These are phyloP conservation scores for Solanum bulbocastanum DNA, from an alignment of 257 asterid genomes.

Conservation along the genomic window DNA sequence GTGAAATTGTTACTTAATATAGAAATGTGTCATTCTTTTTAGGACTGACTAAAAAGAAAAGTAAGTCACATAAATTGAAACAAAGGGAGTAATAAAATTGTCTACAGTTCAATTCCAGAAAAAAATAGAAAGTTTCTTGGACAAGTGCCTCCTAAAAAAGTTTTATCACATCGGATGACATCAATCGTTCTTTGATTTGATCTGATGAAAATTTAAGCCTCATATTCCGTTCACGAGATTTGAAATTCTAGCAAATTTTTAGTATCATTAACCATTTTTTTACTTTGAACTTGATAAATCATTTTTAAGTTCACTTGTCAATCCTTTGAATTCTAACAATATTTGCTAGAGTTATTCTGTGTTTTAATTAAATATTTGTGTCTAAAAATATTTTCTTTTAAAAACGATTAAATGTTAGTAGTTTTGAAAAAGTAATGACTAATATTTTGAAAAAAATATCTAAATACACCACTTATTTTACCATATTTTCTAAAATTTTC, in stretches of 20 bases:
- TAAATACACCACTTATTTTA: too few species aligned
- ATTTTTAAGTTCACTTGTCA: background rate
- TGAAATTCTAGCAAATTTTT: background rate
- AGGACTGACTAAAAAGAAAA: too few species aligned
- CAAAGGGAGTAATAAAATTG: accelerated
- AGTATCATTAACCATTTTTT: background rate
- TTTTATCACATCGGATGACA: background rate
- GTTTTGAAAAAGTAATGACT: too few species aligned
- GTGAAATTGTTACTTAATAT: too few species aligned
- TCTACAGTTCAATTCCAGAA: background rate
- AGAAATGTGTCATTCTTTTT: too few species aligned
- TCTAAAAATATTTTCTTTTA: too few species aligned
- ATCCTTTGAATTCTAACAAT: background rate
- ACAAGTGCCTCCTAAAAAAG: background rate
- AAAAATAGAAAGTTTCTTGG: background rate
- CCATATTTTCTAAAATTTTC: too few species aligned
- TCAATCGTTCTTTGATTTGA: background rate
- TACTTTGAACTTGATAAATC: background rate
- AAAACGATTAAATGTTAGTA: too few species aligned
- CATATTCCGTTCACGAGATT: too few species aligned
- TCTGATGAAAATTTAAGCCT: too few species aligned
- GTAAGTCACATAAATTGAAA: too few species aligned
- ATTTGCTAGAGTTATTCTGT: background rate
- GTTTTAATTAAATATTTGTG: background rate
- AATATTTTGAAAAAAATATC: too few species aligned